Base-by-base conservation (phyloP, 2,329 filamentous ascomycete species). In the Onygenales sp. region DNA sequence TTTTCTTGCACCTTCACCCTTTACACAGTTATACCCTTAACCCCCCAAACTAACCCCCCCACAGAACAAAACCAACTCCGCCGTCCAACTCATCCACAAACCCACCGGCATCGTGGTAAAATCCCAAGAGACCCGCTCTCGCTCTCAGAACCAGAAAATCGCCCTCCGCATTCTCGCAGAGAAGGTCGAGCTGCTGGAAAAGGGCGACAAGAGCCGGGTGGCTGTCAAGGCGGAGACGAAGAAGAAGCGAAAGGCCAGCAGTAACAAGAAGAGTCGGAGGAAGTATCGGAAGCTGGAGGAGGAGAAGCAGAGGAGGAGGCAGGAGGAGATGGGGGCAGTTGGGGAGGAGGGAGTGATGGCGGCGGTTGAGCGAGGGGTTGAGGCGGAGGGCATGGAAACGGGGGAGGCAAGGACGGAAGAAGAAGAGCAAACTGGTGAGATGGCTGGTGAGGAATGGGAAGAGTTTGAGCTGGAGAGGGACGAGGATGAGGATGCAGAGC, bases 81-180 rank as follows among this genome's bases (percentile, higher is more conserved):
- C 92, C 39, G 92, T 96, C 2, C 93, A 98, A 68, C 78, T 98
- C 38, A 93, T 86, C 61, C 93, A 98, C 69, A 73, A 87, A 13
- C 89, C 92, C 5, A 95, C 91, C 0, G 92, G 92, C 57, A 83
- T 96, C 51, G 91, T 97, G 11, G 82, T 98, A 58, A 98, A 98
- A 73, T 92, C 83, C 53, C 93, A 98, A 72, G 89, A 86, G 17
- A 97, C 93, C 7, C 84, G 93, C 47, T 94, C 88, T 1, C 83
- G 89, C 14, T 81, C 81, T 54, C 87, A 95, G 71, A 98, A 98
- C 68, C 82, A 91, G 58, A 91, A 87, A 69, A 85, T 89, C 57
- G 93, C 93, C 10, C 80, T 91, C 42, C 77, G 83, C 59, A 75
- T 95, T 43, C 77, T 96, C 33, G 87, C 87, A 27, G 83, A 88